Base-by-base conservation (phyloP, 768 basidiomycete genomes). In the Leccinellum luteum region DNA sequence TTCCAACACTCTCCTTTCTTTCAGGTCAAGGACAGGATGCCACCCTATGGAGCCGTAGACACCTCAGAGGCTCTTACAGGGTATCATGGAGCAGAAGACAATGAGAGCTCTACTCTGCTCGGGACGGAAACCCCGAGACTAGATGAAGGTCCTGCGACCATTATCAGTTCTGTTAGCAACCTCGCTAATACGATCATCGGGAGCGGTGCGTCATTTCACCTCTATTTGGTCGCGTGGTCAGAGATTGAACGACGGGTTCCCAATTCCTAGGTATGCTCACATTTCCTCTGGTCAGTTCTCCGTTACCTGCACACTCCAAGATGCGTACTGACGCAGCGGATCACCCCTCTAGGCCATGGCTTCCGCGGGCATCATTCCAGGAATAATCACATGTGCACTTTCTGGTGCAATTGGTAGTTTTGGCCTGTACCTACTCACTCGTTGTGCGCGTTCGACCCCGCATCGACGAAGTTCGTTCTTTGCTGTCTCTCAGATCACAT, bases 131-230 rank as follows among this genome's bases (percentile, higher is more conserved):
- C 56, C 19, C 57, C 55, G 45, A 70, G 69, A 51, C 65, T 57
- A 51, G 71, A 60, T 55, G 87, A 89, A 19, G 92, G 92, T 0
- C 83, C 83, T 71, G 92, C 90, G 12, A 83, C 75, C 44, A 70
- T 93, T 27, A 61, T 78, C 19, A 89, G 89, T 61, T 85, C 84
- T 51, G 79, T 91, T 52, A 86, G 89, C 62, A 94, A 94, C 67
- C 75, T 97, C 44, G 77, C 85, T 25, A 97, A 97, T 64, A 97
- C 94, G 0, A 93, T 95, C 65, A 88, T 97, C 63, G 94, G 94
- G 14, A 95, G 90, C 54, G 92, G 92, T 85, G 70, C 65, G 81
- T 79, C 28, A 21, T 58, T 60, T 34, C 19, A 27, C 12, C 28
- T 32, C 5, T 28, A 23, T 38, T 25, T 38, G 15, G 44, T 44